Base-by-base conservation (phyloP, 805 yeast species). In the Starmerella stigmatis region DNA sequence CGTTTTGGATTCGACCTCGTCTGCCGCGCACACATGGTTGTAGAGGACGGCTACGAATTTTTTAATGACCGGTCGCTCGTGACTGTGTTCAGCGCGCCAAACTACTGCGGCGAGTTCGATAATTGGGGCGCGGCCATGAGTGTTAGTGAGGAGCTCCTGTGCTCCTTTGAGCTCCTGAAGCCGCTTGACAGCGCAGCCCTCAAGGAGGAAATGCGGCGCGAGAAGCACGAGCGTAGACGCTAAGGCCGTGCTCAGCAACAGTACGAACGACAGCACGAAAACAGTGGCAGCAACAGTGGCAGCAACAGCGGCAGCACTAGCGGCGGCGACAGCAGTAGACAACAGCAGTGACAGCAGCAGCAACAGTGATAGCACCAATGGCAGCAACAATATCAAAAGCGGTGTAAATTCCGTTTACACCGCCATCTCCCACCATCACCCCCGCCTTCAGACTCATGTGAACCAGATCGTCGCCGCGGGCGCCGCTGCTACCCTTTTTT, bases 81-180 rank as follows among this genome's bases (percentile, higher is more conserved):
- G 40, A 89, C 98, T 25, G 72, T 89, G 56, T 89, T 89, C 64
- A 79, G 92, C 44, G 98, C 98, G 47, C 98, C 98, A 57, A 92
- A 92, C 68, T 88, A 88, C 66, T 92, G 97, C 74, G 98, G 98
- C 59, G 97, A 92, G 67, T 89, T 89, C 63, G 98, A 89, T 66
- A 89, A 89, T 61, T 96, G 97, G 2, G 98, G 97, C 61, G 98
- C 98, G 33, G 89, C 92, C 97, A 89, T 89, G 98, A 79, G 92
- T 60, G 97, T 89, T 47, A 97, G 89, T 66, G 97, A 92, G 69
- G 80, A 89, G 66, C 75, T 89, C 60, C 73, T 89, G 60, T 89
- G 98, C 71, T 88, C 96, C n/a, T 89, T 89, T 97, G 92, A 2
- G 38, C 38, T 34, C 19, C 28, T 34, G 20, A 34, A 34, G 28